phyloP scores from a whole-genome alignment of 305 asterid genomes.

The Solanum chacoense region DNA sequence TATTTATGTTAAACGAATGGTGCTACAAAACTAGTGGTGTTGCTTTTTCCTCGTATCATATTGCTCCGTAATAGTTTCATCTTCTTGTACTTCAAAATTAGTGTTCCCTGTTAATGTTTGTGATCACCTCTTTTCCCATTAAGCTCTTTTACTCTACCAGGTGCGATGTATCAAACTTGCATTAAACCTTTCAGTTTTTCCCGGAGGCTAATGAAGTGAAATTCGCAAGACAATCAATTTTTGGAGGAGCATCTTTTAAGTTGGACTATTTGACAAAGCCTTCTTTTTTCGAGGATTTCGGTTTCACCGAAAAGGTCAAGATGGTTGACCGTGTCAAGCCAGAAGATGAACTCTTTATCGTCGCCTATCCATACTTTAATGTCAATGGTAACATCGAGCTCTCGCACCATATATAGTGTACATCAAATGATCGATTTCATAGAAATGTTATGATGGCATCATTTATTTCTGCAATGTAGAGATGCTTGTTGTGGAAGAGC shows the following conservation, averaged over 20 bases:
- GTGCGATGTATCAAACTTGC: neutral
- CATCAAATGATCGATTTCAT: neutral
- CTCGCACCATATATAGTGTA: neutral
- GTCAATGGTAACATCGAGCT: conserved; percentile 45
- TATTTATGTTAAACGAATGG: neutral
- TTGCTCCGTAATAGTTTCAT: neutral
- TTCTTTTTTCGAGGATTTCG: conserved; percentile 82
- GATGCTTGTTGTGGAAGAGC: conserved; percentile 94
- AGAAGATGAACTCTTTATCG: conserved; percentile 72
- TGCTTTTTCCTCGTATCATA: neutral
- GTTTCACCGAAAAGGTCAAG: conserved; percentile 56
- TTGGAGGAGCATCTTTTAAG: conserved; percentile 66
- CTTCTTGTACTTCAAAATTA: neutral
- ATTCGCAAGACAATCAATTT: conserved; percentile 63
- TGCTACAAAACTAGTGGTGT: neutral
- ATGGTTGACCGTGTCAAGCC: conserved; percentile 79
- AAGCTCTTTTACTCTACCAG: conserved; percentile 3
- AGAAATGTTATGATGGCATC: neutral
- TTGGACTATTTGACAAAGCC: conserved; percentile 89
- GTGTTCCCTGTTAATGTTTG: neutral
- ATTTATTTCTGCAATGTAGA: conserved; percentile 28
- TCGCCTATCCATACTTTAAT: conserved; percentile 82
- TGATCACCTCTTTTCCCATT: neutral
- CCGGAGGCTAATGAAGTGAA: conserved; percentile 91
- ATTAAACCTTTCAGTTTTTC: conserved; percentile 46